phyloP scores from a whole-genome alignment of 139 green algal species.

The Ettlia oleoabundans region DNA sequence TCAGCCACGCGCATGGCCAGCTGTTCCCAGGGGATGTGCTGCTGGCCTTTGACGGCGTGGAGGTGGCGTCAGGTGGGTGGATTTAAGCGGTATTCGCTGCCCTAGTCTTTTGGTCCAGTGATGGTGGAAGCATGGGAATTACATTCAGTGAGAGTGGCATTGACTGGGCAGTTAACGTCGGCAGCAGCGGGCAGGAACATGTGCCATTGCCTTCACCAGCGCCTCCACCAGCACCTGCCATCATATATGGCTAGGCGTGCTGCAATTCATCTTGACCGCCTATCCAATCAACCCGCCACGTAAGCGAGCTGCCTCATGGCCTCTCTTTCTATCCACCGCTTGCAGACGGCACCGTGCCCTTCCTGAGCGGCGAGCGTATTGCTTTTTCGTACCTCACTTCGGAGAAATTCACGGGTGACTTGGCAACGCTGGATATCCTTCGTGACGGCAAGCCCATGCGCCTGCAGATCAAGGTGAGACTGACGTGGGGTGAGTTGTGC shows the following conservation, averaged over 20 bases:
- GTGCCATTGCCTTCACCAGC: neutral
- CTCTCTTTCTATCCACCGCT: neutral
- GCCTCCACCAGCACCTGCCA: no score
- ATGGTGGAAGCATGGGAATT: no score
- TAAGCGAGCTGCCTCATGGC: neutral
- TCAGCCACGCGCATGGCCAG: conserved; percentile 49
- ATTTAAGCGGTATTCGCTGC: no score
- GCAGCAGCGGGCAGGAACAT: no score
- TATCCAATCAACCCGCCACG: neutral
- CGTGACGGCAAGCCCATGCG: conserved; percentile 55
- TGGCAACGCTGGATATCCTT: conserved; percentile 75
- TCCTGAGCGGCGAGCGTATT: conserved; percentile 95
- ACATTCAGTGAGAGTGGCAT: no score
- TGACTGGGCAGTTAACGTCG: no score
- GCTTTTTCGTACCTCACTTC: conserved; percentile 93
- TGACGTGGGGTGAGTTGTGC: neutral
- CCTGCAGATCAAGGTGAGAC: conserved; percentile 42
- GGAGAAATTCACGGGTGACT: conserved; percentile 92
- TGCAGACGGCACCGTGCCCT: conserved; percentile 95
- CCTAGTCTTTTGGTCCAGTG: no score
- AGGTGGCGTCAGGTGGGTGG: conserved; percentile 29
- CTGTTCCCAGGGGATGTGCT: conserved; percentile 86
- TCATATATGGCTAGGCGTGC: no score
- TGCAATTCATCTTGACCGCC: no score
- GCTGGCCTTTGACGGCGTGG: conserved; percentile 91